Evolutionary conservation across 225 moss, liverwort and hornwort genomes (phyloP).

Genomic region (Thuidium tamariscinum): DNA sequence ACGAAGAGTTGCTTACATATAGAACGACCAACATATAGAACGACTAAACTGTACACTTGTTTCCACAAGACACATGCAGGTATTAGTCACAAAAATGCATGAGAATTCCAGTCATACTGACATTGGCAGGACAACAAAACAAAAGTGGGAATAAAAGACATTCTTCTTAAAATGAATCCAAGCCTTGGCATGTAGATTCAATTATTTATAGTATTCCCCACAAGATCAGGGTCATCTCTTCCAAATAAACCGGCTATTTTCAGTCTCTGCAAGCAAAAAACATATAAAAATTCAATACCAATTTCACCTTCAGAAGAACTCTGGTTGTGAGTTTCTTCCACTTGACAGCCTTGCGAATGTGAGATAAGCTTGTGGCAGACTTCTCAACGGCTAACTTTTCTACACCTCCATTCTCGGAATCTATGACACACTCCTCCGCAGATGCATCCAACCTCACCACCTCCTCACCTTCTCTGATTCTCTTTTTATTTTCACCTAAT

Average conservation of each 20-base stretch:
- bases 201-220: not conserved
- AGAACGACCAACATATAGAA: not conserved
- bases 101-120: not conserved
- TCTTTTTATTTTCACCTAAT: not conserved
- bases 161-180: not conserved
- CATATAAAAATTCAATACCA: not conserved
- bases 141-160: not conserved
- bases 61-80: not conserved
- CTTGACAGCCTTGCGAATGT: slow-evolving; percentile 15
- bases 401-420: not conserved
- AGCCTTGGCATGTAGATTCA: not conserved
- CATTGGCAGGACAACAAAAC: not conserved
- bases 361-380: not conserved
- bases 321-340: slow-evolving; percentile 38
- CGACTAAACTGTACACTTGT: not conserved
- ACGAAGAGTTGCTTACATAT: not conserved
- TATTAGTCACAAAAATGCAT: not conserved
- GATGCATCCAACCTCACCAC: not conserved
- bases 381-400: not conserved
- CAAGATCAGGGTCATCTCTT: not conserved
- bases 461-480: not conserved
- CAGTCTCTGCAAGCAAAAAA: not conserved
- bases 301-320: slow-evolving; percentile 20
- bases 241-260: not conserved
- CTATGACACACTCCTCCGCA: not conserved